Evolutionary conservation across 148 eudicot genomes (phyloP), one percentile per base, ranked within the genome.

Genomic region (Pharnaceum exiguum): DNA sequence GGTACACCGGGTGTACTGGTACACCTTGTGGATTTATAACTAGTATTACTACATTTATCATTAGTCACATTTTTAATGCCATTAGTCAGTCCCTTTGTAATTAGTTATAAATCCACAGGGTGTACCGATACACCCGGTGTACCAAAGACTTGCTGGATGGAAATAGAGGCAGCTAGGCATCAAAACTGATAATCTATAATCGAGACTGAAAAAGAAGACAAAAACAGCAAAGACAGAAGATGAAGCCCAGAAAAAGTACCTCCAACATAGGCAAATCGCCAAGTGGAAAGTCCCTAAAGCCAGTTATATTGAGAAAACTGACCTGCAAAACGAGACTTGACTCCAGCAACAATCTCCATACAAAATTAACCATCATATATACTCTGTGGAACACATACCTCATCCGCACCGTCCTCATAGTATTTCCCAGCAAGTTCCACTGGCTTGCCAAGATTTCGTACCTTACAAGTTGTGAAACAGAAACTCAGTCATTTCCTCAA

Each of bases 401-500:
- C 99, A 79, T 94, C 99, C 67, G 99, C 99, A 35, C 99, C 99
- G 75, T 94, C 99, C 63, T 48, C 71, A 65, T 94, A 94, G 60
- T 94, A 94, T 67, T 84, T 85, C 53, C 83, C 83, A 58, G 99
- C 96, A 69, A 94, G 99, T 59, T 89, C 99, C 48, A 94, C 99
- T 32, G 99, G 96, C 82, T 86, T 94, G 57, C 99, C 99, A 58
- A 89, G 89, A 76, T 94, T 94, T 75, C 99, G 78, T 67, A 94
- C 99, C 99, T 94, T 46, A 28, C 45, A 48, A 46, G 44, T 45
- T 39, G 51, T 25, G 32, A 46, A 59, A 59, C 25, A 40, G 48
- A 62, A 47, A 30, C 16, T 7, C 26, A 37, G 32, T 28, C 30
- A 5, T 28, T 47, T 12, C 48, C 43, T n/a, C 4, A 10, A 9